Base-by-base conservation (phyloP, 352 stramenopile species). In the Pythium phragmiticola region DNA sequence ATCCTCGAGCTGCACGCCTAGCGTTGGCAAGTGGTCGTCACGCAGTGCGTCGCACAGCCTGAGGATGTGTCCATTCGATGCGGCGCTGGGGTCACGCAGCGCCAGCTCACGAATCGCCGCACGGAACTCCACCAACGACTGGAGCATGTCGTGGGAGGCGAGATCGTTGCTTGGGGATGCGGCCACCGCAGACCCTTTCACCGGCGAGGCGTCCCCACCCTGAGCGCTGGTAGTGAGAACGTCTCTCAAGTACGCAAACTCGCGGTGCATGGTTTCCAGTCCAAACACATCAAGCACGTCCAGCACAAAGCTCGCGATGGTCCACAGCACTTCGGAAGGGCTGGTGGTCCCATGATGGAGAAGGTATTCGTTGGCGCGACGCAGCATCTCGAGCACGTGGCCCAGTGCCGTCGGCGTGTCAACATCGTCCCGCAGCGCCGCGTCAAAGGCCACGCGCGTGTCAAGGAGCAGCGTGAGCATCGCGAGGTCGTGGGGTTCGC, bases 391-490 rank as follows among this genome's bases (percentile, higher is more conserved):
- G 17, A 87, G 64, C 9, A 98, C 42, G 12, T 82, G 65, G 6
- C 66, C 57, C 4, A 98, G 66, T 5, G 84, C 93, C 3, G 51
- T 56, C 3, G 92, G 89, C 1, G 89, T 98, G 62, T 98, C 88
- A 52, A 98, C 89, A 70, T 98, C 92, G 56, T 97, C 76, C 13
- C 75, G 60, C 26, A 98, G 66, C 21, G 80, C 87, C 7, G 60
- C 73, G 34, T 86, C 74, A 7, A 96, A 81, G 7, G 75, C 64
- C 7, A 69, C 60, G 63, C 84, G 82, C 12, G 81, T 77, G 9
- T 68, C 57, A 19, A 80, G 82, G 7, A 97, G 66, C 43, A 65
- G 60, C 2, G 65, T 49, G 8, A 94, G 60, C 60, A 98, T 34
- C 8, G 74, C 46, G 41, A 89, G 56, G 56, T 97, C 88, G 50